phyloP scores from a whole-genome alignment of 805 yeast genomes.

The Wickerhamomyces hampshirensis region DNA sequence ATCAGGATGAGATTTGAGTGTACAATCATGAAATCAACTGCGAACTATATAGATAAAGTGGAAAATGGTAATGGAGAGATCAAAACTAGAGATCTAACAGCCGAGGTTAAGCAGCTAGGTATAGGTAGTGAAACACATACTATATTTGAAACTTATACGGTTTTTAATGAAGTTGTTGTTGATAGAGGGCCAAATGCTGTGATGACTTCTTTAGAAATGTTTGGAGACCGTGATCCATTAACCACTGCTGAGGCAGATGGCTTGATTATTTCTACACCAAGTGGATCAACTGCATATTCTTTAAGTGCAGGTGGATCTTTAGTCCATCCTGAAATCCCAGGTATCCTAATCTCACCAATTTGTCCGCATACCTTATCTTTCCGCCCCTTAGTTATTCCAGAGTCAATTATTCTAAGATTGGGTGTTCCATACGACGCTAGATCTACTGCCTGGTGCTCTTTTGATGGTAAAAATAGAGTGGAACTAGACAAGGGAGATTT shows the following conservation, averaged over 20 bases:
- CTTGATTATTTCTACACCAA: conserved; percentile 58
- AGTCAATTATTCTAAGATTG: conserved; percentile 26
- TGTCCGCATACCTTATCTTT: conserved; percentile 51
- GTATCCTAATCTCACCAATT: conserved; percentile 51
- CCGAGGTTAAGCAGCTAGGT: conserved; percentile 23
- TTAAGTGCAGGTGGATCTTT: conserved; percentile 51
- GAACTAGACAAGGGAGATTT: conserved; percentile 29
- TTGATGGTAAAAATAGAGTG: conserved; percentile 31
- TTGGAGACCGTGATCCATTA: conserved; percentile 41
- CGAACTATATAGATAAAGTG: not conserved
- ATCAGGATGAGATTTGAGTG: conserved; percentile 49
- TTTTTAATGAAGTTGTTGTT: conserved; percentile 47
- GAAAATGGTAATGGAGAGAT: conserved; percentile 1
- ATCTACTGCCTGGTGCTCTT: conserved; percentile 32
- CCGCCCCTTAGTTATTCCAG: conserved; percentile 48
- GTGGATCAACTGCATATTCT: conserved; percentile 60
- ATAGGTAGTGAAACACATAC: conserved; percentile 24
- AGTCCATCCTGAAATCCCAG: conserved; percentile 50
- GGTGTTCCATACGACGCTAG: conserved; percentile 31
- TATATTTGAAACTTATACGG: conserved; percentile 30
- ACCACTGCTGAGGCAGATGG: conserved; percentile 70
- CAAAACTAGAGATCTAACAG: conserved; percentile 14
- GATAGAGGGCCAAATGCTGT: conserved; percentile 50
- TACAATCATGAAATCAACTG: conserved; percentile 35
- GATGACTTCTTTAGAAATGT: conserved; percentile 46